Percentiles rank a stretch among this genome's conserved stretches.
Evolutionary conservation across 2,329 filamentous ascomycete species (phyloP).

Genomic region (Scopulariopsis brevicaulis): DNA sequence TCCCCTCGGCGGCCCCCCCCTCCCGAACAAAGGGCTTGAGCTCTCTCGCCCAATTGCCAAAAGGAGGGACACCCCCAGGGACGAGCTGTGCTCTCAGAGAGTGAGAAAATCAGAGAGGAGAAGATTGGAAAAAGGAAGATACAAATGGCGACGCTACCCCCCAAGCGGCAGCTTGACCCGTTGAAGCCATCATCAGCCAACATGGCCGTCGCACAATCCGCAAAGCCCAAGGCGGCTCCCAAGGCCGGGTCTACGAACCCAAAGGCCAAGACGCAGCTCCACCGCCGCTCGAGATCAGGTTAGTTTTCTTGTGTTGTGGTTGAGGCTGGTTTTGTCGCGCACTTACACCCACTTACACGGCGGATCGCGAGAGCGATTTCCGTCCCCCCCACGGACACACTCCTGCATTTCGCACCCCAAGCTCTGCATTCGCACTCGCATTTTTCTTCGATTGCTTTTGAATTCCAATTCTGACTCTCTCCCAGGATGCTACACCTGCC

Average conservation of each 20-base stretch:
- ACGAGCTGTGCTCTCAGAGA: not conserved
- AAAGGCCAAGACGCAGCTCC: slow-evolving; percentile 74
- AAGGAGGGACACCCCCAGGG: not conserved
- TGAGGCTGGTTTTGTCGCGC: not conserved
- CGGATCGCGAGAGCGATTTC: not conserved
- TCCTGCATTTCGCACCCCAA: not conserved
- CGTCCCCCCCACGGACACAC: not conserved
- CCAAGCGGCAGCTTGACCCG: slow-evolving; percentile 41
- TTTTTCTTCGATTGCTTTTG: slow-evolving; percentile 3
- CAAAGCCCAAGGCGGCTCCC: slow-evolving; percentile 45
- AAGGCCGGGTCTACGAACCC: slow-evolving; percentile 36
- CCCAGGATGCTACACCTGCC: slow-evolving; percentile 57
- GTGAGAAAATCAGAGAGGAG: not conserved
- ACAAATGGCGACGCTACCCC: slow-evolving; percentile 59
- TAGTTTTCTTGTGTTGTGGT: slow-evolving; percentile 15
- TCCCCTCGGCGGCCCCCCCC: not conserved
- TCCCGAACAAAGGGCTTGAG: not conserved
- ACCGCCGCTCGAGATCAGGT: slow-evolving; percentile 92
- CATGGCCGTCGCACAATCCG: slow-evolving; percentile 50
- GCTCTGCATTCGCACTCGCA: not conserved
- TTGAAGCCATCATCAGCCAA: slow-evolving; percentile 26
- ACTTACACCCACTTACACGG: slow-evolving; percentile 17
- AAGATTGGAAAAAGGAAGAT: slow-evolving; percentile 18
- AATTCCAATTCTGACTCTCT: slow-evolving; percentile 1
- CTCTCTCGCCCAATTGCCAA: slow-evolving; percentile 5